Evolutionary conservation across 2,329 filamentous ascomycete species (phyloP), one percentile per base, ranked within the genome.

Genomic region (Epichloe brachyelytri): DNA sequence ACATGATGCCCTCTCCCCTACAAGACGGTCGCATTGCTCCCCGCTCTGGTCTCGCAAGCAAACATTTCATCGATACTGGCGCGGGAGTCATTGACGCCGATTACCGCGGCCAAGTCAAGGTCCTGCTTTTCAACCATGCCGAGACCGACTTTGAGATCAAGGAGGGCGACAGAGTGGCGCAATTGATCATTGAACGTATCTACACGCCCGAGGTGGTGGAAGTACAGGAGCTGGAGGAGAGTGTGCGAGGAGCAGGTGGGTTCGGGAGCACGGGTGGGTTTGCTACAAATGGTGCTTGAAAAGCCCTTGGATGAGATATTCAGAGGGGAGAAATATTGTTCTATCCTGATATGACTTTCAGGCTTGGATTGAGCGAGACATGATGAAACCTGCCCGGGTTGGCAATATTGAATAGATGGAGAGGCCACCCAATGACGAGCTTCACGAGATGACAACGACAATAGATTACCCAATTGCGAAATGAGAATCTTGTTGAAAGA

Each of bases 11-110:
- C 26, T 11, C 12, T 33, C 12, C 10, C 12, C 15, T 11, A 15
- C 12, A 15, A 91, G 88, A 97, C 65, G 91, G 91, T 58, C 85
- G 90, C 52, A 82, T 95, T 51, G 90, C 90, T 3, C 90, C 90
- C 10, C 86, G 90, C 57, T 93, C 87, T n/a, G 89, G 89, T 46
- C 83, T 95, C 37, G 91, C 91, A 2, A 77, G 83, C 54, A 98
- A 98, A 74, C 82, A 97, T 72, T 93, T 90, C 71, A 97, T 98
- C 66, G 89, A 96, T 68, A 93, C 87, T 0, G 89, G 94, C 55
- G 93, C 93, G 0, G 93, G 93, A 50, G 93, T 98, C 57, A 97
- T 98, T 61, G 93, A 98, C 68, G 90, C 91, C 36, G 93, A 98
- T 70, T 98, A 98, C 74, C 80, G 93, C 37, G 93, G 93, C 19